phyloP scores from a whole-genome alignment of 345 rosid genomes.

The Sonneratia caseolaris region DNA sequence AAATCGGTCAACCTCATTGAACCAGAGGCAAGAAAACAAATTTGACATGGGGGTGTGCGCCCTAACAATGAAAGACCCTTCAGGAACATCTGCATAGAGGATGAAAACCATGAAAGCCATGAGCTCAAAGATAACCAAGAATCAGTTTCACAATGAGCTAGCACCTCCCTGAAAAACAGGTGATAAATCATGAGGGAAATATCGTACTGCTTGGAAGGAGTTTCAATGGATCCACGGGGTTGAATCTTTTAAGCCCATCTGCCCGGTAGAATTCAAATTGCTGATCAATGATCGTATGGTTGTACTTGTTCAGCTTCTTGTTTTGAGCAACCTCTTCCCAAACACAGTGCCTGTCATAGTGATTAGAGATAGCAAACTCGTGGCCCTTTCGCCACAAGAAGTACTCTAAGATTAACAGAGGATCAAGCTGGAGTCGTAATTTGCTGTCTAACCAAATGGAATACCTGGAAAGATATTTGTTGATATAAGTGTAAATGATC shows the following conservation, averaged over 20 bases:
- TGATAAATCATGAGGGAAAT: slow-evolving; percentile 3
- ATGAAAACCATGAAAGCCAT: background rate
- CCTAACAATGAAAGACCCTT: slow-evolving; percentile 85
- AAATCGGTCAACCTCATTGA: slow-evolving; percentile 92
- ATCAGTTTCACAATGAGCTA: background rate
- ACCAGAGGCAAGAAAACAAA: slow-evolving; percentile 96
- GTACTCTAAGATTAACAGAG: slow-evolving; percentile 72
- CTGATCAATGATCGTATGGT: slow-evolving; percentile 71
- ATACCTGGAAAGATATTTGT: slow-evolving; percentile 42
- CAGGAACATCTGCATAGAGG: slow-evolving; percentile 76
- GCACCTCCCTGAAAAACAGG: background rate
- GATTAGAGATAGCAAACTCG: slow-evolving; percentile 92
- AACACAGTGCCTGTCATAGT: slow-evolving; percentile 86
- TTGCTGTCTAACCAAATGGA: slow-evolving; percentile 99
- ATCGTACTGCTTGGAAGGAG: slow-evolving; percentile 91
- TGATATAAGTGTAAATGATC: background rate
- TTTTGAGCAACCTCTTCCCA: slow-evolving; percentile 98
- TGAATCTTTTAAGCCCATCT: slow-evolving; percentile 75
- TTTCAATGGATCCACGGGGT: slow-evolving; percentile 68
- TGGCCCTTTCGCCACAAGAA: slow-evolving; percentile 90
- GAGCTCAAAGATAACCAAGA: background rate
- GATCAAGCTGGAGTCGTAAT: slow-evolving; percentile 82
- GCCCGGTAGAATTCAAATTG: slow-evolving; percentile 77
- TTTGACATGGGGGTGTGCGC: slow-evolving; percentile 99
- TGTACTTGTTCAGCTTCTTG: slow-evolving; percentile 88